A percentile compares a stretch with the other conserved stretches of the same genome.
Conservation (phyloP, 495 filamentous ascomycete species). For the Lichina pygmaea region DNA sequence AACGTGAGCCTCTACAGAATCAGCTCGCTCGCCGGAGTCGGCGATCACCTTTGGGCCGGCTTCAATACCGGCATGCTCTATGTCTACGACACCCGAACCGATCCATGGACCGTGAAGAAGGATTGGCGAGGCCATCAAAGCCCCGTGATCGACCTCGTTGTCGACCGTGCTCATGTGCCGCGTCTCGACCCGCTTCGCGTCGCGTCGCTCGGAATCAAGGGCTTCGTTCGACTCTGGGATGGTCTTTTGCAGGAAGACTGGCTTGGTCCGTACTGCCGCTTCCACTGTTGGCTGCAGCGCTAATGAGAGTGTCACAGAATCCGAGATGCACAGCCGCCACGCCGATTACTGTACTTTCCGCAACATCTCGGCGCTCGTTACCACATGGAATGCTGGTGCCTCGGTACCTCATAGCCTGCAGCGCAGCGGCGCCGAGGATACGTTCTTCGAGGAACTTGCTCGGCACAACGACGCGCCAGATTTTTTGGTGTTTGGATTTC, state of each 20-base stretch:
- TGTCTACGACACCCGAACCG: slow-evolving; percentile 60
- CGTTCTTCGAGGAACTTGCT: slow-evolving; percentile 54
- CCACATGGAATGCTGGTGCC: slow-evolving; percentile 95
- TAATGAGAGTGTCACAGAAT: slow-evolving; percentile 19
- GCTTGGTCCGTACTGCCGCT: slow-evolving; percentile 27
- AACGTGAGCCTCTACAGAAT: slow-evolving; percentile 89
- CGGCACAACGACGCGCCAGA: slow-evolving; percentile 50
- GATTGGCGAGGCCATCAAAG: slow-evolving; percentile 81
- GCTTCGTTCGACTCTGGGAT: slow-evolving; percentile 69
- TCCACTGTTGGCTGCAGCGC: background rate
- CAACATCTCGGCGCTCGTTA: slow-evolving; percentile 43
- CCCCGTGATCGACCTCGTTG: slow-evolving; percentile 46
- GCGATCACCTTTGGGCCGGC: slow-evolving; percentile 70
- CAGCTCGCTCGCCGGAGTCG: slow-evolving; percentile 61
- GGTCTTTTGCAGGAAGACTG: slow-evolving; percentile 84
- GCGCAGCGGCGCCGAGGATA: slow-evolving; percentile 34
- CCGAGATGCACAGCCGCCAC: slow-evolving; percentile 62
- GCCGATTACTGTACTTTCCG: slow-evolving; percentile 62
- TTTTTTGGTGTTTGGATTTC: slow-evolving; percentile 87
- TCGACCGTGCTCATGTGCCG: slow-evolving; percentile 66
- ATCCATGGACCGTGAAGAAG: slow-evolving; percentile 75
- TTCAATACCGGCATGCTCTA: slow-evolving; percentile 91
- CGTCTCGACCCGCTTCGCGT: slow-evolving; percentile 67
- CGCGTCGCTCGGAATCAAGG: slow-evolving; percentile 70
- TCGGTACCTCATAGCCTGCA: slow-evolving; percentile 52